These are phyloP conservation scores for Russula emetica DNA, from an alignment of 768 basidiomycete genomes.

Conservation along the genomic window DNA sequence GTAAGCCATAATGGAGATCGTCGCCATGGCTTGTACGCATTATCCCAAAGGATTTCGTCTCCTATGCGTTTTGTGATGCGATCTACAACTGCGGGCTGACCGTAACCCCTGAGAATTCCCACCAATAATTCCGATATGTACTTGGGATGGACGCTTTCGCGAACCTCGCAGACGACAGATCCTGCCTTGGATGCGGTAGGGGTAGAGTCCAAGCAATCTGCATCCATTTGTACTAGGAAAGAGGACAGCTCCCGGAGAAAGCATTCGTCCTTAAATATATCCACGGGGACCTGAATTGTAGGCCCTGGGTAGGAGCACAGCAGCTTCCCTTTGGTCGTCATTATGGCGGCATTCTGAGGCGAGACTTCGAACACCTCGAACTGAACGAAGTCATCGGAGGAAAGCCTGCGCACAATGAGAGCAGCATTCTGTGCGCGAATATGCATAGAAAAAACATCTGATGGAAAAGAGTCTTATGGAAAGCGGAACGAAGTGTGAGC, in stretches of 20 bases:
- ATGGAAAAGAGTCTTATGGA: neutral
- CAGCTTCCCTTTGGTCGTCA: slow-evolving; percentile 42
- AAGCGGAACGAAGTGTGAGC: neutral
- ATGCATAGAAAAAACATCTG: slow-evolving; percentile 40
- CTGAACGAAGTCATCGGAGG: slow-evolving; percentile 28
- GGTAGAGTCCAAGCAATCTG: slow-evolving; percentile 35
- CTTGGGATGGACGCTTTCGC: slow-evolving; percentile 43
- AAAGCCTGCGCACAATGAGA: slow-evolving; percentile 33
- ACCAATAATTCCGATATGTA: slow-evolving; percentile 49
- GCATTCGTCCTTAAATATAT: slow-evolving; percentile 30
- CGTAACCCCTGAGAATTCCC: slow-evolving; percentile 43
- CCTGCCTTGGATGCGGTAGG: slow-evolving; percentile 37
- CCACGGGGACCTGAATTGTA: slow-evolving; percentile 38
- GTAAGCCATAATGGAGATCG: slow-evolving; percentile 50
- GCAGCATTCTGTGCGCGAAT: slow-evolving; percentile 48
- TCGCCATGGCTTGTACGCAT: slow-evolving; percentile 44
- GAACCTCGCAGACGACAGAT: slow-evolving; percentile 33
- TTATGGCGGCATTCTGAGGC: slow-evolving; percentile 36
- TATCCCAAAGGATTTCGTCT: slow-evolving; percentile 46
- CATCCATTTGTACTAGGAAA: slow-evolving; percentile 39
- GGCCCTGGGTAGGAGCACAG: slow-evolving; percentile 46
- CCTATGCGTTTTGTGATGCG: slow-evolving; percentile 42
- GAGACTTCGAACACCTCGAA: slow-evolving; percentile 49
- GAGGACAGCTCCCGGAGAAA: slow-evolving; percentile 39
- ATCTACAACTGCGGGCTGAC: slow-evolving; percentile 32